These are phyloP conservation scores for Cryptosporidium ryanae DNA, from an alignment of 169 alveolate species.

Conservation along the genomic window DNA sequence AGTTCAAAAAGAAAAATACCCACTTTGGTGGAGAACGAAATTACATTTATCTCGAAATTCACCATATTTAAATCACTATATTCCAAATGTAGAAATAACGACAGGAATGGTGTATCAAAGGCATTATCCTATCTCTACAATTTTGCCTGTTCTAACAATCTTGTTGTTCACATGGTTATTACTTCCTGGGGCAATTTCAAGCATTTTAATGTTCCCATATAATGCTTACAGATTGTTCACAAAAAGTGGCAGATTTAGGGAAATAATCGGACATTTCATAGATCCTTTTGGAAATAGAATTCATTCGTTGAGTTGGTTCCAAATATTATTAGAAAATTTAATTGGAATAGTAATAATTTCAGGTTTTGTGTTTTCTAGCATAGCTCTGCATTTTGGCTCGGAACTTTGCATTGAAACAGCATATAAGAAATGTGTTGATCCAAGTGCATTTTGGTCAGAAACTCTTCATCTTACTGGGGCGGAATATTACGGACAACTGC, in stretches of 20 bases:
- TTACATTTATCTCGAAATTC: slow-evolving; percentile 31
- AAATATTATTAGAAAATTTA: slow-evolving; percentile 44
- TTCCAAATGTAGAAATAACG: slow-evolving; percentile 59
- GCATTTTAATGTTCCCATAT: slow-evolving; percentile 52
- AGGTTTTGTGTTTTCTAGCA: slow-evolving; percentile 47
- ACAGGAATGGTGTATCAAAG: slow-evolving; percentile 64
- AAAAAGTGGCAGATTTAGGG: slow-evolving; percentile 62
- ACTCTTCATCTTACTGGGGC: slow-evolving; percentile 54
- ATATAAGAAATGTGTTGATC: slow-evolving; percentile 49
- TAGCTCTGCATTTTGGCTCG: slow-evolving; percentile 60
- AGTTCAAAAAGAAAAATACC: slow-evolving; percentile 65
- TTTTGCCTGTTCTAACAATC: slow-evolving; percentile 31
- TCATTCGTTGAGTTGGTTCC: slow-evolving; percentile 65
- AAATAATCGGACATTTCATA: slow-evolving; percentile 64
- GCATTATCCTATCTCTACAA: slow-evolving; percentile 58
- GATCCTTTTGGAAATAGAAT: slow-evolving; percentile 74
- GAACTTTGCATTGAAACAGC: slow-evolving; percentile 72
- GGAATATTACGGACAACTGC: slow-evolving; percentile 64
- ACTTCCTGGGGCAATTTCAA: slow-evolving; percentile 67
- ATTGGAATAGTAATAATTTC: slow-evolving; percentile 42
- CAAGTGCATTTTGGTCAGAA: slow-evolving; percentile 53
- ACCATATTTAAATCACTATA: slow-evolving; percentile 63
- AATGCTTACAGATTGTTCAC: slow-evolving; percentile 45
- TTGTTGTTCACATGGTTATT: slow-evolving; percentile 25
- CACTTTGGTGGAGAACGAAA: slow-evolving; percentile 72